A percentile compares a stretch with the other conserved stretches of the same genome.
Conservation (phyloP, 164 flowering plant species). For the Aristolochia fimbriata region DNA sequence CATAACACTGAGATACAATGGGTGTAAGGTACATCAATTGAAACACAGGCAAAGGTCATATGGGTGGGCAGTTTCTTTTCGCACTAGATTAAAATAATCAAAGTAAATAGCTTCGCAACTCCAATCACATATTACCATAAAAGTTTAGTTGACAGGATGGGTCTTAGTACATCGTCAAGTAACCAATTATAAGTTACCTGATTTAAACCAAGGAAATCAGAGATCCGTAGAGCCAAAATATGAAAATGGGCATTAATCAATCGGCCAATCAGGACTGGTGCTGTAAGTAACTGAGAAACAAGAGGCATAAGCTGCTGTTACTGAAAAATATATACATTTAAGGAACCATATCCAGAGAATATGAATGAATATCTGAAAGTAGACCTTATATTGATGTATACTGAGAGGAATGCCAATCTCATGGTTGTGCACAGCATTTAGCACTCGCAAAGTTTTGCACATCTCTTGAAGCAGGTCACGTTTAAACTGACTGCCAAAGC, state of each 20-base stretch:
- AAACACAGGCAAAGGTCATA: no score
- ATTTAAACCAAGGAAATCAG: constrained; percentile 79
- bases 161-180: no score
- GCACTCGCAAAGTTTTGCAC: constrained; percentile 79
- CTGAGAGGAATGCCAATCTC: constrained; percentile 92
- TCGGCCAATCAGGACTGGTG: constrained; percentile 82
- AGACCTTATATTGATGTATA: constrained; percentile 93
- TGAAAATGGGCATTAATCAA: constrained; percentile 83
- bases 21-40: no score
- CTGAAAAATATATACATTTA: background rate
- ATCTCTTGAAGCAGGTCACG: constrained; percentile 84
- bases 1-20: no score
- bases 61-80: no score
- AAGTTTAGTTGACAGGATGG: no score
- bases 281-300: constrained; percentile 58
- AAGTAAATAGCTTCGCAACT: no score
- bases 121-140: no score
- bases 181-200: constrained; percentile 22
- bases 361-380: no score
- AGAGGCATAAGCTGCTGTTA: constrained; percentile 3
- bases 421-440: constrained; percentile 80
- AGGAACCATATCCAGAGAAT: no score
- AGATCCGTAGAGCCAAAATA: constrained; percentile 74
- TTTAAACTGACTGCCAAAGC: constrained; percentile 89
- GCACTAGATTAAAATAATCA: no score